Evolutionary conservation across 2,329 filamentous ascomycete genomes (phyloP).

Genomic region (Teratosphaeria destructans): DNA sequence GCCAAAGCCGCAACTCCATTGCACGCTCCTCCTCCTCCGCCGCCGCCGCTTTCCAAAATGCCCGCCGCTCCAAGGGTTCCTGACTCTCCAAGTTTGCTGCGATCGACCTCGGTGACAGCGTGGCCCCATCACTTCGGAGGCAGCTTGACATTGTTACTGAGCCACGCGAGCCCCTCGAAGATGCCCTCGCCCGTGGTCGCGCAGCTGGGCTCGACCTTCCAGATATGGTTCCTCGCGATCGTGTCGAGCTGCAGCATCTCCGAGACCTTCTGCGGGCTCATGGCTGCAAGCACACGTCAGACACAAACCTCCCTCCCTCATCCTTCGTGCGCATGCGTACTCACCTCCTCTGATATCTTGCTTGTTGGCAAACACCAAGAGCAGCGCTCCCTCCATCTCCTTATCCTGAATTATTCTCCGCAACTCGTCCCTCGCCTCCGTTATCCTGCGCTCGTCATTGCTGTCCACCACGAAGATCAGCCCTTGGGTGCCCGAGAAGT

Average conservation of each 20-base stretch:
- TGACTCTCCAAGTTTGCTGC: background rate
- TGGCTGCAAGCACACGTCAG: slow-evolving; percentile 24
- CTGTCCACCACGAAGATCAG: slow-evolving; percentile 99
- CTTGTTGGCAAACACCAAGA: slow-evolving; percentile 99
- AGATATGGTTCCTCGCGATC: slow-evolving; percentile 42
- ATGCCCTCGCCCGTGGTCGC: slow-evolving; percentile 44
- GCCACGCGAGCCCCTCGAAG: slow-evolving; percentile 43
- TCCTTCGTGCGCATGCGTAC: slow-evolving; percentile 28
- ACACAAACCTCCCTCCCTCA: background rate
- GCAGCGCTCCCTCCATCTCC: slow-evolving; percentile 91
- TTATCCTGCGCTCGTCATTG: slow-evolving; percentile 96
- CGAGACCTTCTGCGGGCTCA: slow-evolving; percentile 41
- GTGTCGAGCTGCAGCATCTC: slow-evolving; percentile 38
- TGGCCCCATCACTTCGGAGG: slow-evolving; percentile 12
- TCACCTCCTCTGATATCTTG: slow-evolving; percentile 84
- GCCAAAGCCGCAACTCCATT: background rate
- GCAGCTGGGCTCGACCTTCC: slow-evolving; percentile 46
- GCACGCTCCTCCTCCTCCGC: background rate
- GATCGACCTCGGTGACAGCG: background rate
- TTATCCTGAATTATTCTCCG: slow-evolving; percentile 98
- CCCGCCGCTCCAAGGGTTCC: background rate
- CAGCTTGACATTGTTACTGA: slow-evolving; percentile 41
- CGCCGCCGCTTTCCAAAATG: background rate
- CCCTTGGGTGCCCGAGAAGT: slow-evolving; percentile 95
- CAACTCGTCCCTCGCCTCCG: slow-evolving; percentile 91